These are phyloP conservation scores for Saturnispora besseyi DNA, from an alignment of 805 yeast species.

Conservation along the genomic window DNA sequence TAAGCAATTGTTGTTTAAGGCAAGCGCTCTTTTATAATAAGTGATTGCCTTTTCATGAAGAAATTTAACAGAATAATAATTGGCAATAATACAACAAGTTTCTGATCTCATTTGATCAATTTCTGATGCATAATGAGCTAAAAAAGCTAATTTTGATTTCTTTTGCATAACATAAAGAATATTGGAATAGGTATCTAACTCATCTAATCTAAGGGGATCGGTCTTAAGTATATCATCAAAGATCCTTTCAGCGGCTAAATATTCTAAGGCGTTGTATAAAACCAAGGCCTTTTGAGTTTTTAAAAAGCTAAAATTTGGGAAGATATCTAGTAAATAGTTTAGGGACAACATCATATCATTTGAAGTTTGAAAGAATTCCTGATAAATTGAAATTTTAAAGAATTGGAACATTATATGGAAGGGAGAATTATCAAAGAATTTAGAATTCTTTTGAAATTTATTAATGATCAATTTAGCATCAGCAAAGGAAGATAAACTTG, in stretches of 20 bases:
- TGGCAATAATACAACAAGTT: slow-evolving; percentile 89
- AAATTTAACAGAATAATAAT: slow-evolving; percentile 81
- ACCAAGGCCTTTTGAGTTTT: slow-evolving; percentile 77
- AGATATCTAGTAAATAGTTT: slow-evolving; percentile 38
- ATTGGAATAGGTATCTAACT: slow-evolving; percentile 89
- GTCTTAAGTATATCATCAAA: slow-evolving; percentile 64
- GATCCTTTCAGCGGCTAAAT: slow-evolving; percentile 63
- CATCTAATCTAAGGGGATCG: slow-evolving; percentile 86
- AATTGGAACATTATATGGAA: slow-evolving; percentile 31
- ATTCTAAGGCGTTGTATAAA: slow-evolving; percentile 78
- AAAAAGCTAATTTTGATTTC: slow-evolving; percentile 67
- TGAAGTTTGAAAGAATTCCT: slow-evolving; percentile 70
- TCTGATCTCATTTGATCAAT: slow-evolving; percentile 87
- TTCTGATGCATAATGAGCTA: slow-evolving; percentile 78
- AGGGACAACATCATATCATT: slow-evolving; percentile 42
- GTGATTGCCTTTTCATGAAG: slow-evolving; percentile 93
- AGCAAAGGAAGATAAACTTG: slow-evolving; percentile 51
- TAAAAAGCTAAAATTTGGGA: slow-evolving; percentile 69
- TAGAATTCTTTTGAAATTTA: slow-evolving; percentile 31
- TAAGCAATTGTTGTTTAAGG: slow-evolving; percentile 67
- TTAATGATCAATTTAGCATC: slow-evolving; percentile 41
- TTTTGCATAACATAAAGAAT: slow-evolving; percentile 91
- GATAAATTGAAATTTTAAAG: slow-evolving; percentile 59
- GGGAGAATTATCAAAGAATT: slow-evolving; percentile 23
- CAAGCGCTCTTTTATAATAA: slow-evolving; percentile 84